These are phyloP conservation scores for Saccharomyces hybrid DNA, from an alignment of 1,139 yeast genomes.

Conservation along the genomic window DNA sequence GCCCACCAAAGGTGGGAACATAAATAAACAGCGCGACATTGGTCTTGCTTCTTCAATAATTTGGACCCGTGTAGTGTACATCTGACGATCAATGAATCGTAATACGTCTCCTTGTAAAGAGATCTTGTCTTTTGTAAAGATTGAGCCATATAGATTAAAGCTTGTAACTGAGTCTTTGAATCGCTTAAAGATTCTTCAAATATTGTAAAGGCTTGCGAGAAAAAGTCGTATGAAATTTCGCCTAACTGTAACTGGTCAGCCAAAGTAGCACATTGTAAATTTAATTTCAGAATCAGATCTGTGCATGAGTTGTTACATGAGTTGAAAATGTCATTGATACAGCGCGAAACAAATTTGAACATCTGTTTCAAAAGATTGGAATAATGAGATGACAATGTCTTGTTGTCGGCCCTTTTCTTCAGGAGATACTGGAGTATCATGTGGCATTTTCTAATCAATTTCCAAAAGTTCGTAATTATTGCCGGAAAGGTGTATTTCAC, in stretches of 20 bases:
- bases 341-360: constrained; percentile 67
- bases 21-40: constrained; percentile 80
- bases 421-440: constrained; percentile 6
- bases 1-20: constrained; percentile 97
- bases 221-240: constrained; percentile 78
- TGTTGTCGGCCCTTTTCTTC: background rate
- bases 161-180: constrained; percentile 46
- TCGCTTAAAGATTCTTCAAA: constrained; percentile 80
- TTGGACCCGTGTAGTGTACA: constrained; percentile 84
- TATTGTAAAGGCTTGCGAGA: constrained; percentile 78
- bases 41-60: constrained; percentile 84
- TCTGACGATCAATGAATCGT: constrained; percentile 75
- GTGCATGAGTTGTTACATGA: constrained; percentile 44
- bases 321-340: constrained; percentile 62
- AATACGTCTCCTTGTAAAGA: constrained; percentile 31
- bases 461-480: constrained; percentile 52
- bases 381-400: constrained; percentile 11
- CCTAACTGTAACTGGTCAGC: constrained; percentile 67
- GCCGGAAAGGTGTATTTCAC: constrained; percentile 69
- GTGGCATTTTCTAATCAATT: constrained; percentile 50
- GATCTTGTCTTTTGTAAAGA: constrained; percentile 39
- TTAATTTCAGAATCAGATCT: constrained; percentile 39
- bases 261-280: constrained; percentile 51
- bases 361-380: constrained; percentile 34
- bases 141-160: constrained; percentile 51